Conservation (phyloP, 202 grass and related monocot species). For the Carex sylvatica region DNA sequence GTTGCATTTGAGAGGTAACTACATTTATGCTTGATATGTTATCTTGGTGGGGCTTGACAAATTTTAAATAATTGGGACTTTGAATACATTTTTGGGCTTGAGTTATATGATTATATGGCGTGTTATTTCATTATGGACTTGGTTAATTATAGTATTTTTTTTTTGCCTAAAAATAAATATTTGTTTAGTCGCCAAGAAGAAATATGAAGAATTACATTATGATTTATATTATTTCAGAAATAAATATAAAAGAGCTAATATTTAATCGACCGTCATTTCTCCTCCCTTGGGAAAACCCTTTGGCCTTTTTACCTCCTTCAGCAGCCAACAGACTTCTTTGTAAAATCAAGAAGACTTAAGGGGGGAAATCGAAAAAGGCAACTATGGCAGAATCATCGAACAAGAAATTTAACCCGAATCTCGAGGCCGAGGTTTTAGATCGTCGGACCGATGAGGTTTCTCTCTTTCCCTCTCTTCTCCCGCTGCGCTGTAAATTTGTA, state of each 20-base stretch:
- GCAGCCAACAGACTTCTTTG: background rate
- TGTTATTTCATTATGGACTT: too few relatives aligned
- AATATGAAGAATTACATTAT: background rate
- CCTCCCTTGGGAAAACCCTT: background rate
- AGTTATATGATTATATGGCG: too few relatives aligned
- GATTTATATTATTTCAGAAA: background rate
- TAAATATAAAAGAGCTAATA: background rate
- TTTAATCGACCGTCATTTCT: background rate
- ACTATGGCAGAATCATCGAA: background rate
- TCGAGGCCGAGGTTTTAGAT: slow-evolving; percentile 42
- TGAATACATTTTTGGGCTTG: too few relatives aligned
- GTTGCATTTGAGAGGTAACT: too few relatives aligned
- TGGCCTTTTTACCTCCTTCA: background rate
- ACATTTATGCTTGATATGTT: too few relatives aligned
- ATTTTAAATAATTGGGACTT: too few relatives aligned
- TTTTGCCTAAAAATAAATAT: too few relatives aligned
- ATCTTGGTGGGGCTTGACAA: too few relatives aligned
- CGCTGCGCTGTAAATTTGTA: background rate
- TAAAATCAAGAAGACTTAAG: slow-evolving; percentile 17
- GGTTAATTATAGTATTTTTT: too few relatives aligned
- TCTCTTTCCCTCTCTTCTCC: background rate
- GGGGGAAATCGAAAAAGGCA: slow-evolving; percentile 38
- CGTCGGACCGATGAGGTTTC: slow-evolving; percentile 59
- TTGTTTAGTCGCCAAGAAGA: background rate
- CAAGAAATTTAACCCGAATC: background rate